Evolutionary conservation across 2,329 filamentous ascomycete genomes (phyloP).

Genomic region (Xylariomycetidae sp.): DNA sequence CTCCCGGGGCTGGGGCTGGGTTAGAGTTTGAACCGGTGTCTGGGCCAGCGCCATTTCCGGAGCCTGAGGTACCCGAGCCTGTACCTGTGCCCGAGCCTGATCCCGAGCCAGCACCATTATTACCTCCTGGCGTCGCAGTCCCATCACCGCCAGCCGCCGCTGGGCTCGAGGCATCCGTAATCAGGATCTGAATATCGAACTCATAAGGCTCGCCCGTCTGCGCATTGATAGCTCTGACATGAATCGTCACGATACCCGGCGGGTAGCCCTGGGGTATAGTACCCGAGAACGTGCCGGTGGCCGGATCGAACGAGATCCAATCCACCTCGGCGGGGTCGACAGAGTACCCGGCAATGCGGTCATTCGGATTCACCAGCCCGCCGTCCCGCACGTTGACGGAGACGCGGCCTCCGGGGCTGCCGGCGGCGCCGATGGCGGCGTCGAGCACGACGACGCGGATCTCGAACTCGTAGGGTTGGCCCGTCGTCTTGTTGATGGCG

Average conservation of each 20-base stretch:
- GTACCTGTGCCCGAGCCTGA: too few species aligned
- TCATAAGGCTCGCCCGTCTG: not conserved
- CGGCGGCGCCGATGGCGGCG: not conserved
- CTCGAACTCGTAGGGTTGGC: not conserved
- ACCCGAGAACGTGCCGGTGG: not conserved
- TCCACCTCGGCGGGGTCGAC: not conserved
- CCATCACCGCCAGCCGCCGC: too few species aligned
- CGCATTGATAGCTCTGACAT: not conserved
- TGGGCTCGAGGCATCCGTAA: too few species aligned
- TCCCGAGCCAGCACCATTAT: too few species aligned
- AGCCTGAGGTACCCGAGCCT: too few species aligned
- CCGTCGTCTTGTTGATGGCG: not conserved
- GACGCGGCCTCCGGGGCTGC: not conserved
- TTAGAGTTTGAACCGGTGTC: too few species aligned
- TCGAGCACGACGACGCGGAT: not conserved
- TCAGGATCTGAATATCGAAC: conserved; percentile 1
- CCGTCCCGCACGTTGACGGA: not conserved
- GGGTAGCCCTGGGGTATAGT: not conserved
- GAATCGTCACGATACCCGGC: not conserved
- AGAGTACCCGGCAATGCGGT: not conserved
- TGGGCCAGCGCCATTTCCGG: too few species aligned
- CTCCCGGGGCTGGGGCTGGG: too few species aligned
- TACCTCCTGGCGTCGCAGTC: too few species aligned
- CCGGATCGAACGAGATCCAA: not conserved
- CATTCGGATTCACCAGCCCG: not conserved